Evolutionary conservation across 2,329 filamentous ascomycete genomes (phyloP).

Genomic region (Chaetoscypha palmicola): DNA sequence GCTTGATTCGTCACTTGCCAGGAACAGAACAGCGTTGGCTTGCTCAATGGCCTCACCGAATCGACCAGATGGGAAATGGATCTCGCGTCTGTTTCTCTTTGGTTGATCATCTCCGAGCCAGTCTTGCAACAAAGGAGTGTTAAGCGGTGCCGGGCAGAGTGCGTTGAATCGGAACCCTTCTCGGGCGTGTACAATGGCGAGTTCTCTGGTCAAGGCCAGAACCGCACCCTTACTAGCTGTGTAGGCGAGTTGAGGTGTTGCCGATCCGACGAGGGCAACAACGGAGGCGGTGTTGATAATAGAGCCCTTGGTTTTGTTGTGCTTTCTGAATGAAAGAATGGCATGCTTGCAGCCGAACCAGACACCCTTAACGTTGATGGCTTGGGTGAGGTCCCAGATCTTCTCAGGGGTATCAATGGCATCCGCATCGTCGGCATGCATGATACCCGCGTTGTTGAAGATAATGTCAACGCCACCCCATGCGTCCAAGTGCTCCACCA

Average conservation of each 20-base stretch:
- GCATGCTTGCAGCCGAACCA: constrained; percentile 74
- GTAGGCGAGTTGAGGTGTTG: constrained; percentile 67
- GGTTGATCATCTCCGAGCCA: constrained; percentile 66
- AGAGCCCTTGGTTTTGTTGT: constrained; percentile 59
- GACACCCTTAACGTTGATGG: constrained; percentile 73
- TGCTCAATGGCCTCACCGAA: constrained; percentile 76
- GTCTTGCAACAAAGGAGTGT: constrained; percentile 69
- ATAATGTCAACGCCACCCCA: constrained; percentile 69
- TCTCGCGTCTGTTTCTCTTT: constrained; percentile 63
- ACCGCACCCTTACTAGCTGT: constrained; percentile 73
- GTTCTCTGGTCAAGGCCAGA: constrained; percentile 63
- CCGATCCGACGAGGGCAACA: constrained; percentile 64
- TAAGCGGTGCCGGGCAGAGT: constrained; percentile 66
- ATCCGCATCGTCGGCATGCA: constrained; percentile 60
- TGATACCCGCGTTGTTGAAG: constrained; percentile 77
- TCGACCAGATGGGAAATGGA: constrained; percentile 68
- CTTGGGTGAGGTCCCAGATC: constrained; percentile 70
- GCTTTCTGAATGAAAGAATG: constrained; percentile 56
- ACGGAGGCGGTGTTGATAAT: constrained; percentile 72
- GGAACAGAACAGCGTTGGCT: constrained; percentile 65
- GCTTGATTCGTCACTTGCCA: constrained; percentile 68
- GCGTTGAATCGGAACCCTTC: constrained; percentile 72
- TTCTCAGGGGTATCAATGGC: constrained; percentile 64
- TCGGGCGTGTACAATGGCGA: constrained; percentile 67
- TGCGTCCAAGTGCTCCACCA: constrained; percentile 54